Conservation (phyloP, 345 rosid genomes). For the Eutrema japonicum region DNA sequence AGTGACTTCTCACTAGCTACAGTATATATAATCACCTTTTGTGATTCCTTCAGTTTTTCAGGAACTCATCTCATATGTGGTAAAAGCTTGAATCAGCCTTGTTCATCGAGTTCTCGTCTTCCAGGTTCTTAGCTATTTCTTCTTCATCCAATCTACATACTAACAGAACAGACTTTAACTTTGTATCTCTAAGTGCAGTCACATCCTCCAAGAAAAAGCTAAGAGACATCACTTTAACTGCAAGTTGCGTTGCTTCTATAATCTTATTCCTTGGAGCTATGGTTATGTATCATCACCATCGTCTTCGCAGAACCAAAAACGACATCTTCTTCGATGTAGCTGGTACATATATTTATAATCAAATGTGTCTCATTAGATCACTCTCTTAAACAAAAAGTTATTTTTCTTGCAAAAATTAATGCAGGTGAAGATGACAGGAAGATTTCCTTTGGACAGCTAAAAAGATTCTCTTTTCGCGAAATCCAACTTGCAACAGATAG, state of each 20-base stretch:
- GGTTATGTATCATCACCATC: slow-evolving; percentile 56
- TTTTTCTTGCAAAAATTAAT: background rate
- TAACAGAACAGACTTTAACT: background rate
- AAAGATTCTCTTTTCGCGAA: slow-evolving; percentile 77
- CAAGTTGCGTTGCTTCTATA: slow-evolving; percentile 59
- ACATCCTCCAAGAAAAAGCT: slow-evolving; percentile 64
- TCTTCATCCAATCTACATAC: slow-evolving; percentile 18
- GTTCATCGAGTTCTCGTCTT: slow-evolving; percentile 59
- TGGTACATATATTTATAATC: slow-evolving; percentile 46
- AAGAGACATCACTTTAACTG: slow-evolving; percentile 52
- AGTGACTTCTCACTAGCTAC: background rate
- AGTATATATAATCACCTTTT: slow-evolving; percentile 21
- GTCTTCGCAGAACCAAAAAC: slow-evolving; percentile 45
- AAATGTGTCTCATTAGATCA: slow-evolving; percentile 18
- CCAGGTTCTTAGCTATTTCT: slow-evolving; percentile 51
- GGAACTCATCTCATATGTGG: slow-evolving; percentile 75
- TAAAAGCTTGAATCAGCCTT: slow-evolving; percentile 66
- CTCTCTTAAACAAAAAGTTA: background rate
- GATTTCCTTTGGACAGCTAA: slow-evolving; percentile 69
- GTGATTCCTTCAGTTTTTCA: slow-evolving; percentile 60
- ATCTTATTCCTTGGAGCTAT: slow-evolving; percentile 56
- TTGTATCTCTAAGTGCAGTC: slow-evolving; percentile 48
- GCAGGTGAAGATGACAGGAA: slow-evolving; percentile 80
- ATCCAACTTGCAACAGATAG: slow-evolving; percentile 81
- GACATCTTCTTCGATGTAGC: slow-evolving; percentile 78